phyloP scores from a whole-genome alignment of 345 rosid species.

The Eucalyptus tenuipes region DNA sequence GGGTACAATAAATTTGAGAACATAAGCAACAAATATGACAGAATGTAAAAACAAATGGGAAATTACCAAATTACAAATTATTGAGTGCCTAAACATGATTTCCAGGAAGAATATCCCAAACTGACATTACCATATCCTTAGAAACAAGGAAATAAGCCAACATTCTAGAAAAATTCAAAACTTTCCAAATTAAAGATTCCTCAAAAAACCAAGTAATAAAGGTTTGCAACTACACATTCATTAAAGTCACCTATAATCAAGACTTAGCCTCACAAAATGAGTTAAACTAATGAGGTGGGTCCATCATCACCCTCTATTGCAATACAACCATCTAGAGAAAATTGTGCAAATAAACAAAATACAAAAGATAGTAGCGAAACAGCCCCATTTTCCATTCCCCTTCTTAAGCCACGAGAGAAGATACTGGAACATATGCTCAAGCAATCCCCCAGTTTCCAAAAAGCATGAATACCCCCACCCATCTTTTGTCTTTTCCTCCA shows the following conservation, averaged over 20 bases:
- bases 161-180: neutral
- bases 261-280: neutral
- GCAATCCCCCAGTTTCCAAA: neutral
- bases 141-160: neutral
- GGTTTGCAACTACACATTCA: neutral
- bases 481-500: neutral
- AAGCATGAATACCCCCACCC: neutral
- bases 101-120: neutral
- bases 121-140: neutral
- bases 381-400: neutral
- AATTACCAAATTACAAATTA: neutral
- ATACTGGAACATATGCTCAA: neutral
- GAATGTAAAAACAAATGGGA: neutral
- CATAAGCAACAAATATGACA: neutral
- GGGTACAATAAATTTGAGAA: neutral
- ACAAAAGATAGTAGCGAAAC: neutral
- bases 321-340: neutral
- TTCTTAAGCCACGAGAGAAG: neutral
- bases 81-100: neutral
- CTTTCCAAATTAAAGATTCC: neutral
- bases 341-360: neutral
- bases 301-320: neutral
- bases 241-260: neutral
- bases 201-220: neutral
- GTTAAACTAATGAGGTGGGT: neutral